These are phyloP conservation scores for Coemansia sp. DNA, from an alignment of 192 early-diverging fungal species.

Conservation along the genomic window DNA sequence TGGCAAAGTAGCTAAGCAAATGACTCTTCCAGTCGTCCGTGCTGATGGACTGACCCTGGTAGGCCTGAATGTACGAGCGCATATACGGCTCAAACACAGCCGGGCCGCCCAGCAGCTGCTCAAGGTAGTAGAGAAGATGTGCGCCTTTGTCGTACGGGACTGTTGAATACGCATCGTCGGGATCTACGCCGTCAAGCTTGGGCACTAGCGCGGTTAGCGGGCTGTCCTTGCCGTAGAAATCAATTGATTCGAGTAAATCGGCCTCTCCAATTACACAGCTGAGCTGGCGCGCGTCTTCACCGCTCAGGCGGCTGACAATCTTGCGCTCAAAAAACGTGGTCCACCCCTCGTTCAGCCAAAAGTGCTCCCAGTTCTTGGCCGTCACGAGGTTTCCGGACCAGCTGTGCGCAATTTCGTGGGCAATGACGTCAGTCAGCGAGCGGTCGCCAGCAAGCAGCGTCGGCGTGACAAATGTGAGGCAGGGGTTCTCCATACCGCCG, in stretches of 20 bases:
- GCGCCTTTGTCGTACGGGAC: conserved; percentile 98
- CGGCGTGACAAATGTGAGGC: conserved; percentile 97
- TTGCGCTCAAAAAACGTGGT: conserved; percentile 93
- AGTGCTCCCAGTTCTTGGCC: conserved; percentile 75
- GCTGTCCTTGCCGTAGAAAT: conserved; percentile 63
- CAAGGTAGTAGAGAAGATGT: conserved; percentile 90
- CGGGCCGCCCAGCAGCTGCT: conserved; percentile 81
- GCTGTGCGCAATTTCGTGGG: conserved; percentile 91
- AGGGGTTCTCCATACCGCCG: conserved; percentile 97
- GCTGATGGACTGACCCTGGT: conserved; percentile 84
- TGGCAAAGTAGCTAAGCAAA: conserved; percentile 76
- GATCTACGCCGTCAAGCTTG: conserved; percentile 73
- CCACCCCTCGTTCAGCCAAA: conserved; percentile 97
- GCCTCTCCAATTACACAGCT: conserved; percentile 81
- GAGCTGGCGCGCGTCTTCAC: conserved; percentile 78
- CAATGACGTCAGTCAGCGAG: conserved; percentile 90
- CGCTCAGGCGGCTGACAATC: conserved; percentile 77
- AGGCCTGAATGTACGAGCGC: conserved; percentile 75
- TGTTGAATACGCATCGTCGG: conserved; percentile 75
- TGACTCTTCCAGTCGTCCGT: conserved; percentile 86
- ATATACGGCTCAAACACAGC: conserved; percentile 84
- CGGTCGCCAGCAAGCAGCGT: conserved; percentile 93
- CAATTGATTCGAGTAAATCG: conserved; percentile 68
- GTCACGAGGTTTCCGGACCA: conserved; percentile 91
- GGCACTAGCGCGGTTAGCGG: conserved; percentile 72